Evolutionary conservation across 768 basidiomycete species (phyloP), one percentile per base, ranked within the genome.

Genomic region (Lepiota venenata): DNA sequence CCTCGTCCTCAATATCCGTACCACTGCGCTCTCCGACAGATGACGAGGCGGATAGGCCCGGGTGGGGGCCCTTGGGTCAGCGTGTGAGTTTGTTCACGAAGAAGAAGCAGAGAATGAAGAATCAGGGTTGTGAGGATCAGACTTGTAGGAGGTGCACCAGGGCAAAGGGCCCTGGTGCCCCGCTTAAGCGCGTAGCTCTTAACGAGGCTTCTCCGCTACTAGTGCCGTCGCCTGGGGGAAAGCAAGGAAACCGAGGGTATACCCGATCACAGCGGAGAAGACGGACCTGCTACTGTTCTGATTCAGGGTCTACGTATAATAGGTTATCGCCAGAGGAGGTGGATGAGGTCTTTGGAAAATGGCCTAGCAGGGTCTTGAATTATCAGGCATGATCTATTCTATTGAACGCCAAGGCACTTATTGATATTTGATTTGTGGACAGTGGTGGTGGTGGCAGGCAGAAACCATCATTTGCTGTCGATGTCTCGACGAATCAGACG

Each of bases 371-470:
- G 62, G 63, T 87, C 55, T 60, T 87, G n/a, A 91, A 90, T 69
- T 71, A 72, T 59, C 82, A 83, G 68, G 89, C 91, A 67, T 59
- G 85, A 75, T 11, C 6, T 6, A 29, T 36, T 12, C 32, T 50
- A 47, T 50, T 43, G 6, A 22, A 16, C 8, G 20, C 25, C n/a
- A 36, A 16, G 16, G 4, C 47, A 10, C 22, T 47, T 53, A 16
- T 44, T 56, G 51, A 40, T 40, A 20, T 36, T 21, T 16, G 22
- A 39, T 40, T 45, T 21, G 41, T 6, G 22, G 42, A 14, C 58
- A 91, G 90, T 91, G 90, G 89, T 93, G 91, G 90, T 83, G 85
- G 85, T 87, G 85, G 87, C 80, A 82, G 50, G 48, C 87, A 1
- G 81, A 87, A 60, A 81, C 84, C 4, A 64, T 87, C 16, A 48